Evolutionary conservation across 257 asterid species (phyloP).

Genomic region (Petunia axillaris): DNA sequence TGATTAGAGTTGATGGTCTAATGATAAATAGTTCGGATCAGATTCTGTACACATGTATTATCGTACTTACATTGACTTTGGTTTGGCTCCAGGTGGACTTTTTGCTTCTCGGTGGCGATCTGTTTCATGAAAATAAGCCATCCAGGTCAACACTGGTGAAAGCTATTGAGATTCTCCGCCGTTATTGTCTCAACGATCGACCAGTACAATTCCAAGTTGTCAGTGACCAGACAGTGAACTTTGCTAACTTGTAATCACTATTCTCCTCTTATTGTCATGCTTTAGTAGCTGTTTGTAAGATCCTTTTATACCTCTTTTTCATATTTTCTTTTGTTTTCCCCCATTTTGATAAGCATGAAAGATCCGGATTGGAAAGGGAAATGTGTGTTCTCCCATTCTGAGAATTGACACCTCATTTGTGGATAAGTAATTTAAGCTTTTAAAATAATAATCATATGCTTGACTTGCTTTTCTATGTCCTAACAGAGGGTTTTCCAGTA

Average conservation of each 20-base stretch:
- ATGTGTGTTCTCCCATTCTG: not conserved
- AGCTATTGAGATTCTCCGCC: slow-evolving; percentile 90
- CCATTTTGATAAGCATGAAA: slow-evolving; percentile 23
- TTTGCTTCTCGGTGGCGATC: slow-evolving; percentile 95
- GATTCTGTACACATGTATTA: not conserved
- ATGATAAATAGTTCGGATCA: not conserved
- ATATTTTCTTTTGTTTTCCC: not conserved
- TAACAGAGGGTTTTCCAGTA: not conserved
- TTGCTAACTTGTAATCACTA: slow-evolving; percentile 35
- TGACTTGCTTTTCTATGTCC: not conserved
- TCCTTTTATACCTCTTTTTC: not conserved
- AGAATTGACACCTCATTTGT: not conserved
- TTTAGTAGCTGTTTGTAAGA: not conserved
- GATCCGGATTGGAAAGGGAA: not conserved
- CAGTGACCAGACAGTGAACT: slow-evolving; percentile 95
- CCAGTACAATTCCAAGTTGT: slow-evolving; percentile 96
- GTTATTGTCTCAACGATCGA: slow-evolving; percentile 81
- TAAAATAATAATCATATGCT: not conserved
- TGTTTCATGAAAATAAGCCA: slow-evolving; percentile 97
- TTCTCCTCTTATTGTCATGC: not conserved
- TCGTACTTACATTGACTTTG: slow-evolving; percentile 12
- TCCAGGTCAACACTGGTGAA: slow-evolving; percentile 93
- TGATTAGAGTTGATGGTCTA: not conserved
- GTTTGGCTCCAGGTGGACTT: slow-evolving; percentile 68
- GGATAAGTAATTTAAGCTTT: slow-evolving; percentile 6